Base-by-base conservation (phyloP, 2,329 filamentous ascomycete species). In the Aspergillus tanneri region DNA sequence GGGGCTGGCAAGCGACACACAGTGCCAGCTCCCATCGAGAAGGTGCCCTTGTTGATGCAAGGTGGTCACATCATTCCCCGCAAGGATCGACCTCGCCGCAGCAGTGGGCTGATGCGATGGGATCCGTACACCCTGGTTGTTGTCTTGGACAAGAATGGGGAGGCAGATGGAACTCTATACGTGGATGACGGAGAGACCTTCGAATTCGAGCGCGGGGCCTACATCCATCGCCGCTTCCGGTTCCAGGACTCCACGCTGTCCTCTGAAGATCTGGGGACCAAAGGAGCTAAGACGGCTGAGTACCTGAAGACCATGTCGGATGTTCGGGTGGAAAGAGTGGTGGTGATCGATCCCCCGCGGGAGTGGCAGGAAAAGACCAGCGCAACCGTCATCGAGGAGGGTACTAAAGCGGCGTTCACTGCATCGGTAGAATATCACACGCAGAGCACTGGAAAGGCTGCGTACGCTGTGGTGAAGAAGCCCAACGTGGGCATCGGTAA, bases 121-220 rank as follows among this genome's bases (percentile, higher is more conserved):
- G 93, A 99, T 67, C 91, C 95, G 32, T 96, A 96, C 74, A 99
- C 93, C 0, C 81, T 99, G 1, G 85, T 99, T 2, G 77, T 97
- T 2, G 81, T 82, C 0, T 76, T 95, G 12, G 77, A 82, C 57
- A 81, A 83, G 57, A 77, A 81, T 24, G 84, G 86, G 44, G 82
- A 85, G 60, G 90, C 92, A 0, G 81, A 86, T 39, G 93, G 93
- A 22, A 85, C 87, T 40, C 75, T 99, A 6, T 99, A 99, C 64
- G 77, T 90, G 23, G 93, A 99, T 64, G 93, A 99, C 57, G 93
- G 93, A 39, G 91, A 97, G 70, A 88, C 87, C 1, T 99, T 91
- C 58, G 90, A 96, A 46, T 90, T 88, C 65, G 77, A 95, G 68
- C 76, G 84, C 54, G 92, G 91, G 9, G 90, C 90, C 53, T 96